phyloP scores from a whole-genome alignment of 257 asterid species.

The Scutellaria minor region DNA sequence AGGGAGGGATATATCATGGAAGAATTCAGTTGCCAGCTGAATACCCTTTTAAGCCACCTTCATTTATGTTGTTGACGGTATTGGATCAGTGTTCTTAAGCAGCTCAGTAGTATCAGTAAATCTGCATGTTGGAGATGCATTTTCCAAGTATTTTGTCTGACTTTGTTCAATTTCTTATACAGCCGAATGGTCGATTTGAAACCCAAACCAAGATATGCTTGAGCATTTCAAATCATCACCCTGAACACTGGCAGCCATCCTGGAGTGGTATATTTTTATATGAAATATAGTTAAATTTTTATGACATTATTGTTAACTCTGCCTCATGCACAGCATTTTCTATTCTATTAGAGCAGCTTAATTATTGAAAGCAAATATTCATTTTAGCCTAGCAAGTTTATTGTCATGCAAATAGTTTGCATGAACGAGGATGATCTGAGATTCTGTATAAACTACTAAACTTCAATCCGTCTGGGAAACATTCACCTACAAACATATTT shows the following conservation, averaged over 20 bases:
- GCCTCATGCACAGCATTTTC: not conserved
- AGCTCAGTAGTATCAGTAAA: constrained; percentile 20
- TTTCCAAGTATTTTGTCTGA: constrained; percentile 5
- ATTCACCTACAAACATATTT: not conserved
- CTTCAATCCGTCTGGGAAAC: constrained; percentile 15
- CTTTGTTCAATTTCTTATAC: constrained; percentile 33
- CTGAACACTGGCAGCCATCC: constrained; percentile 99
- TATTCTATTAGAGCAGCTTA: not conserved
- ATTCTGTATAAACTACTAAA: constrained; percentile 6
- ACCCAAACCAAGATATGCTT: constrained; percentile 96
- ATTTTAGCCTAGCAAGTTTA: constrained; percentile 20
- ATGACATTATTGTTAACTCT: not conserved
- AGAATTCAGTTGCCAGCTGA: constrained; percentile 88
- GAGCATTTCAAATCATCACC: constrained; percentile 97
- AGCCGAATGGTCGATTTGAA: constrained; percentile 97
- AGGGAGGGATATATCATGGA: constrained; percentile 93
- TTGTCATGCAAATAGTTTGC: not conserved
- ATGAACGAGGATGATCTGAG: not conserved
- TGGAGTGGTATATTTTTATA: constrained; percentile 77
- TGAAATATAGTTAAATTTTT: not conserved
- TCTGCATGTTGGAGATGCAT: not conserved
- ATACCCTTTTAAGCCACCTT: constrained; percentile 90
- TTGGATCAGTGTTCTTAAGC: constrained; percentile 11
- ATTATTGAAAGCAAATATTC: constrained; percentile 4
- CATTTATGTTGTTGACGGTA: constrained; percentile 85